Evolutionary conservation across 345 rosid species (phyloP), one percentile per base, ranked within the genome.

Genomic region (Eucalyptus microcorys): DNA sequence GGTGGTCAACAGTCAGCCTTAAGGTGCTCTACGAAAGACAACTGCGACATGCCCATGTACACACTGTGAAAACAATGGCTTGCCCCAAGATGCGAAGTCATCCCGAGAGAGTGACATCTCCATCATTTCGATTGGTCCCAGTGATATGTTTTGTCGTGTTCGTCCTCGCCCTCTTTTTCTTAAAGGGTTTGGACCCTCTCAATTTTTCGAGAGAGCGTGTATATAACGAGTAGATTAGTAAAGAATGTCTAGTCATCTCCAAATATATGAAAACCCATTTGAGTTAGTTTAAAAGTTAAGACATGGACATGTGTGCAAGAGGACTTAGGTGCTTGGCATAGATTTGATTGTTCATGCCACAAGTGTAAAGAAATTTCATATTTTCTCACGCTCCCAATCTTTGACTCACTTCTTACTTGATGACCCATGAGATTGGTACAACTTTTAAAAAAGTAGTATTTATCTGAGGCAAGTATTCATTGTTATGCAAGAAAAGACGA

Each of bases 371-470:
- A 68, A 8, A 34, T 68, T 34, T 22, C 13, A 68, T 17, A 34
- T 2, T 68, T 68, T 34, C 24, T 17, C 10, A 17, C 0, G 2
- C 43, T 34, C 2, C 12, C 1, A 0, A 9, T 68, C 4, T 8
- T 17, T 34, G 12, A 68, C 42, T 68, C 42, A 34, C 80, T 68
- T 68, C 24, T 68, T 68, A 15, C 80, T 32, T 68, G 1, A 68
- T 32, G 24, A 34, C 2, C 43, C 42, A 1, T 4, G 80, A 68
- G 13, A 32, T n/a, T 32, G 80, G 12, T 3, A 7, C 24, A 32
- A 2, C 37, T 9, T 26, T 10, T 24, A 0, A 10, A 24, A 24
- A 24, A 10, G 6, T 10, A 64, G 10, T 7, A 64, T 14, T n/a
- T 0, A 32, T 55, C 2, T 10, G 9, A 55, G 61, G 61, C 61